Conservation (phyloP, 139 green algal genomes). For the Haematococcus lacustris region DNA sequence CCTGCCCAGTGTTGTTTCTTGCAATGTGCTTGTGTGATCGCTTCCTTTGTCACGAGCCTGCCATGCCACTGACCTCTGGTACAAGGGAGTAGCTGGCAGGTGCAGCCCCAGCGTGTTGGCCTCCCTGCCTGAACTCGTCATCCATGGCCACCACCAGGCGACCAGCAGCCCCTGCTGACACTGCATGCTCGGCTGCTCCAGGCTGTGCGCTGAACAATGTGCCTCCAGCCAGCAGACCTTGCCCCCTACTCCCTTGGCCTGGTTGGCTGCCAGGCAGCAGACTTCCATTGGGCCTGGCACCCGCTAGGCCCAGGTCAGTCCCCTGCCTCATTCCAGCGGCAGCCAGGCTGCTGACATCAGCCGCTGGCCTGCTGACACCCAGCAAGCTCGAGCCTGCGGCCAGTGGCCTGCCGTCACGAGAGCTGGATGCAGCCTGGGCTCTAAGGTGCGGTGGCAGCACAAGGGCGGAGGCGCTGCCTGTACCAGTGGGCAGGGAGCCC, state of each 20-base stretch:
- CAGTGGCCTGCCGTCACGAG: neutral
- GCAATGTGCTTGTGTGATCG: neutral
- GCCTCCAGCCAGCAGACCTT: neutral
- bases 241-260: no score
- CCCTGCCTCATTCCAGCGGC: neutral
- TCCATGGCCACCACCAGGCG: conserved; percentile 5
- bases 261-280: no score
- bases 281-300: no score
- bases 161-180: neutral
- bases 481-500: neutral
- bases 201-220: neutral
- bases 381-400: no score
- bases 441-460: neutral
- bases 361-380: neutral
- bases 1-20: neutral
- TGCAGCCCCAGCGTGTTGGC: neutral
- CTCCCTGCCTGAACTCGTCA: conserved; percentile 7
- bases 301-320: no score
- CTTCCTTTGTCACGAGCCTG: neutral
- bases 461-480: neutral
- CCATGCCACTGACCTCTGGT: conserved; percentile 14
- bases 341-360: neutral
- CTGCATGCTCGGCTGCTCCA: neutral
- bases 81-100: conserved; percentile 18
- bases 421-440: neutral